phyloP scores from a whole-genome alignment of 2,329 filamentous ascomycete genomes.

The Periconia sp. region DNA sequence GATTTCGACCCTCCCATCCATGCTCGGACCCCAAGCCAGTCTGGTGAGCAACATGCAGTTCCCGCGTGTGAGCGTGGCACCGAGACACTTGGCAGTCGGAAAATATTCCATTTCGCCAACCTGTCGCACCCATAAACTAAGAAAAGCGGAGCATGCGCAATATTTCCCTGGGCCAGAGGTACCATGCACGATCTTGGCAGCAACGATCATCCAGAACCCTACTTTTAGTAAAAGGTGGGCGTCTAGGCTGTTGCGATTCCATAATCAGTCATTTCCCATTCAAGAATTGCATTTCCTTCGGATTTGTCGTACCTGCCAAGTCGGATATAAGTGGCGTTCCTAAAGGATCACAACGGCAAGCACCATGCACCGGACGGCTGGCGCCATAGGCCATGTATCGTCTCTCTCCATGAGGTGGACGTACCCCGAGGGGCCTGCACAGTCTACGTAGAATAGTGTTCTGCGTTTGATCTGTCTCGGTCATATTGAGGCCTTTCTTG shows the following conservation, averaged over 20 bases:
- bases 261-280: slow-evolving; percentile 22
- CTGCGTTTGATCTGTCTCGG: no score
- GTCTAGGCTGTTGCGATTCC: slow-evolving; percentile 25
- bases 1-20: no score
- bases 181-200: slow-evolving; percentile 19
- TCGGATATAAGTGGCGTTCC: no score
- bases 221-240: slow-evolving; percentile 31
- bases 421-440: no score
- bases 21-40: no score
- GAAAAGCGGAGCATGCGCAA: neutral
- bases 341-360: no score
- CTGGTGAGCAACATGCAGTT: no score
- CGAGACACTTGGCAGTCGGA: slow-evolving; percentile 14
- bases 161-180: slow-evolving; percentile 9
- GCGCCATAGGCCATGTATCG: no score
- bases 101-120: slow-evolving; percentile 2
- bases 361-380: no score
- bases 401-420: no score
- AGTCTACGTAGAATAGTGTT: no score
- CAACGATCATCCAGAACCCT: slow-evolving; percentile 13
- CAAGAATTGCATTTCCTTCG: slow-evolving; percentile 9
- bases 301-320: slow-evolving; percentile 19
- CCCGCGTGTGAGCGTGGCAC: slow-evolving; percentile 2
- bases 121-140: neutral
- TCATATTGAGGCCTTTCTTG: no score